Conservation (phyloP, 2,329 filamentous ascomycete genomes). For the Fusarium concolor region DNA sequence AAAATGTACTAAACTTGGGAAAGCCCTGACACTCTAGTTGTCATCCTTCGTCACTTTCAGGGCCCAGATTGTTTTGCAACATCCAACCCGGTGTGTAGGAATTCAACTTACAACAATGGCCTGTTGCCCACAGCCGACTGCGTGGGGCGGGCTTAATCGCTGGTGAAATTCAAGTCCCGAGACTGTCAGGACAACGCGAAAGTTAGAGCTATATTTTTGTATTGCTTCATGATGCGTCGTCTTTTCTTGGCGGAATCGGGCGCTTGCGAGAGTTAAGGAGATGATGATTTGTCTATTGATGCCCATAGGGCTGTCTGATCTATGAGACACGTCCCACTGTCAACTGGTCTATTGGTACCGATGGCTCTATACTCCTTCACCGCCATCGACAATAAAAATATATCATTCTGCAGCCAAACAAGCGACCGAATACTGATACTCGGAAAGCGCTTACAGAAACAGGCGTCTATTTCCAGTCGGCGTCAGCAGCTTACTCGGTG, state of each 20-base stretch:
- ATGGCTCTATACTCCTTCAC: slow-evolving; percentile 23
- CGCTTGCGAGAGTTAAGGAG: slow-evolving; percentile 13
- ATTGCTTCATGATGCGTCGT: not conserved
- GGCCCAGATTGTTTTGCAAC: not conserved
- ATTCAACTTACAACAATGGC: not conserved
- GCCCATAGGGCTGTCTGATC: slow-evolving; percentile 20
- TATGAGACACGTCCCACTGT: slow-evolving; percentile 7
- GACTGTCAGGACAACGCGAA: not conserved
- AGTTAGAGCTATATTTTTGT: not conserved
- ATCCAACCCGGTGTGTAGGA: not conserved
- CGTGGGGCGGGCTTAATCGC: slow-evolving; percentile 18
- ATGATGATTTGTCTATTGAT: slow-evolving; percentile 30
- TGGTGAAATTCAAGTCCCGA: not conserved
- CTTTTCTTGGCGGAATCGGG: not conserved
- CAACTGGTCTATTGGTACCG: slow-evolving; percentile 17
- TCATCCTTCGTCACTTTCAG: not conserved
- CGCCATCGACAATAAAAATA: slow-evolving; percentile 17
- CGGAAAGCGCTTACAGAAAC: slow-evolving; percentile 34
- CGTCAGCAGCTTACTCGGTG: slow-evolving; percentile 32
- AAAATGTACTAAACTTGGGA: not conserved
- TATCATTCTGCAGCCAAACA: slow-evolving; percentile 20
- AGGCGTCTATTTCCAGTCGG: slow-evolving; percentile 12
- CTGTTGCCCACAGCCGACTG: not conserved
- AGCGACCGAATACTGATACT: slow-evolving; percentile 19
- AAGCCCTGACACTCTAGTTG: not conserved